Evolutionary conservation across 75 land plant species (phyloP).

Genomic region (Cupressus sempervirens): DNA sequence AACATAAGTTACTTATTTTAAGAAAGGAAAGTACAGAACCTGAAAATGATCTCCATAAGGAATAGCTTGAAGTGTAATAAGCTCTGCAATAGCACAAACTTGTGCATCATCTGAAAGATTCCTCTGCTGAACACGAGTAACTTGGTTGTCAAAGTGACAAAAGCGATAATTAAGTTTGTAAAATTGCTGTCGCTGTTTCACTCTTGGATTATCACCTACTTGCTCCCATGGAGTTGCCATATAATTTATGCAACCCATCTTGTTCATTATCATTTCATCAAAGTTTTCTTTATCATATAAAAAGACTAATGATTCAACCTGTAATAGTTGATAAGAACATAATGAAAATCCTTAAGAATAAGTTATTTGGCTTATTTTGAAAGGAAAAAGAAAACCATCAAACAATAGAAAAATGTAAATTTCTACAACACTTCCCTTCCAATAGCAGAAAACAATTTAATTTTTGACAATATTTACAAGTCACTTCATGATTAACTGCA

Average conservation of each 20-base stretch:
- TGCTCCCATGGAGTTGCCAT: conserved; percentile 54
- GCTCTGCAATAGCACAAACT: conserved; percentile 45
- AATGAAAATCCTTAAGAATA: not conserved
- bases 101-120: conserved; percentile 15
- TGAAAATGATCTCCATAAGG: conserved; percentile 78
- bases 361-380: not conserved
- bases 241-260: conserved; percentile 58
- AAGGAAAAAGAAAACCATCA: not conserved
- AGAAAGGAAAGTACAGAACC: conserved; percentile 28
- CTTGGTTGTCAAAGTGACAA: conserved; percentile 63
- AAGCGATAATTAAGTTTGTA: conserved; percentile 57
- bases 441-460: not conserved
- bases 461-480: not conserved
- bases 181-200: conserved; percentile 46
- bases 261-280: conserved; percentile 56
- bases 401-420: not conserved
- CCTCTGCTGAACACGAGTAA: conserved; percentile 63
- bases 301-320: conserved; percentile 42
- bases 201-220: conserved; percentile 17
- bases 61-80: conserved; percentile 59
- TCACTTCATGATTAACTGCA: conserved; percentile 14
- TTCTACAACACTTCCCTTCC: not conserved
- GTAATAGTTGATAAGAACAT: conserved; percentile 10
- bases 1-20: not conserved
- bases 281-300: conserved; percentile 58